These are phyloP conservation scores for Suhomyces yuchorum DNA, from an alignment of 1,139 yeast species.

Conservation along the genomic window DNA sequence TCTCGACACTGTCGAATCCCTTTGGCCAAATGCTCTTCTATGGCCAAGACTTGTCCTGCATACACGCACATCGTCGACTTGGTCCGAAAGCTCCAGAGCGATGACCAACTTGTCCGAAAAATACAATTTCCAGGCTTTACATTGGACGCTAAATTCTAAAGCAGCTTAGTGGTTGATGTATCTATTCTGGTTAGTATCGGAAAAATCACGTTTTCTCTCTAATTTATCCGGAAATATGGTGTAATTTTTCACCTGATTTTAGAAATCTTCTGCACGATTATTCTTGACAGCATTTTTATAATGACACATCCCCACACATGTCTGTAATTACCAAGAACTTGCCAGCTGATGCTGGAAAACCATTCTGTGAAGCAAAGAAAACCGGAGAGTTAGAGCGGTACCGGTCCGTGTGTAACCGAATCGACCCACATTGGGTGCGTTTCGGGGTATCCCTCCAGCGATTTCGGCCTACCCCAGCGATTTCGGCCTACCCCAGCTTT, in stretches of 20 bases:
- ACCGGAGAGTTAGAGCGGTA: constrained; percentile 3
- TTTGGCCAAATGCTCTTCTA: too few relatives aligned
- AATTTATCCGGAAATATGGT: background rate
- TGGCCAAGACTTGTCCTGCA: too few relatives aligned
- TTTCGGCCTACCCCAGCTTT: constrained; percentile 12
- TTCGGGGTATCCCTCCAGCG: background rate
- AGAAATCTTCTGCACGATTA: background rate
- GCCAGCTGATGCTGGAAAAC: background rate
- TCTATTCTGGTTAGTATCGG: background rate
- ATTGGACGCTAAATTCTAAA: background rate
- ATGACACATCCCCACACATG: background rate
- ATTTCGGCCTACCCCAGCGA: too few relatives aligned
- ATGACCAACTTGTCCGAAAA: background rate
- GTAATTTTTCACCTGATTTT: background rate
- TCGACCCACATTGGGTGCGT: background rate
- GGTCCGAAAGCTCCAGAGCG: background rate
- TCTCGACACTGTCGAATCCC: too few relatives aligned
- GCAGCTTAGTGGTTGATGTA: background rate
- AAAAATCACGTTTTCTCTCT: background rate
- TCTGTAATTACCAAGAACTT: background rate
- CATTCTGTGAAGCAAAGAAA: background rate
- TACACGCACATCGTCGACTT: background rate
- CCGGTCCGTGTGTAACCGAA: constrained; percentile 14
- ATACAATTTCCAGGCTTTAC: background rate
- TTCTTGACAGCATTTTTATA: background rate